These are phyloP conservation scores for Dactylellina cionopaga DNA, from an alignment of 2,329 filamentous ascomycete species.

Conservation along the genomic window DNA sequence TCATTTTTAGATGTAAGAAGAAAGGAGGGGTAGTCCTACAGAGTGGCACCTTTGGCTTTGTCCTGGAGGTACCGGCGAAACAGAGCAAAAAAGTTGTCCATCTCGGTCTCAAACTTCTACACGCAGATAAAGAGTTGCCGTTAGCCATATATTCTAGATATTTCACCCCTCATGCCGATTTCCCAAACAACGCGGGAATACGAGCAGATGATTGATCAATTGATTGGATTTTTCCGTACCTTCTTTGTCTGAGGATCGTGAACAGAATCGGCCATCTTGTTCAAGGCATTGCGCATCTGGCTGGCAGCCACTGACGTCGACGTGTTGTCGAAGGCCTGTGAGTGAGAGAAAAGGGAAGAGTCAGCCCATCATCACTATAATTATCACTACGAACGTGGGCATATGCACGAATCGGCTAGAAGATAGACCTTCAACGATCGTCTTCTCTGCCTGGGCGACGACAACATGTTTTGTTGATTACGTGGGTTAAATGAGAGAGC, in stretches of 20 bases:
- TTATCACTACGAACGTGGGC: too few species aligned
- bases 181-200: background rate
- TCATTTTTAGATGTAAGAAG: background rate
- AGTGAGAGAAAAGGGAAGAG: background rate
- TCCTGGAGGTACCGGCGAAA: slow-evolving; percentile 99
- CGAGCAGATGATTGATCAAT: background rate
- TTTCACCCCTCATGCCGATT: too few species aligned
- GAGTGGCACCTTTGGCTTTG: slow-evolving; percentile 95
- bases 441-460: slow-evolving; percentile 17
- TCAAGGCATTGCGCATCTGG: slow-evolving; percentile 98
- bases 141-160: too few species aligned
- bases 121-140: slow-evolving; percentile 35
- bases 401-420: too few species aligned
- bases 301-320: slow-evolving; percentile 97
- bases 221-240: slow-evolving; percentile 66
- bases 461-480: too few species aligned
- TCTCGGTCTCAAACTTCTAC: slow-evolving; percentile 98
- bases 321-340: slow-evolving; percentile 97
- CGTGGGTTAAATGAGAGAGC: background rate
- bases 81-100: slow-evolving; percentile 99
- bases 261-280: slow-evolving; percentile 89
- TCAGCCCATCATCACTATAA: slow-evolving; percentile 2
- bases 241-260: slow-evolving; percentile 83
- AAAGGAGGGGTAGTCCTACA: slow-evolving; percentile 64
- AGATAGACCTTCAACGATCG: slow-evolving; percentile 9